These are phyloP conservation scores for Calonectria multiphialidica DNA, from an alignment of 2,329 filamentous ascomycete genomes.

Conservation along the genomic window DNA sequence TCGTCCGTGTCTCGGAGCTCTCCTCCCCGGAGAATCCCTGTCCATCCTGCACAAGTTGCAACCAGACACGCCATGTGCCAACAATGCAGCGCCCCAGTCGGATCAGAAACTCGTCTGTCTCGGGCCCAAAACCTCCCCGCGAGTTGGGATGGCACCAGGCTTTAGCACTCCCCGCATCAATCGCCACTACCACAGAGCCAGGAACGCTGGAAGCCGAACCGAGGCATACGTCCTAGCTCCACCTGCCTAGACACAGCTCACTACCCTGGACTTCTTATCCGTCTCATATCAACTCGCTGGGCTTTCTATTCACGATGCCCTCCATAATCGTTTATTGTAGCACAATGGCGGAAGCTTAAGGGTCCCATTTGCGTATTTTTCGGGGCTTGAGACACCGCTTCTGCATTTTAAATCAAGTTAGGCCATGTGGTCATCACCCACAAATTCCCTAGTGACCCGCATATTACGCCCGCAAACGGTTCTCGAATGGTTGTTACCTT, in stretches of 20 bases:
- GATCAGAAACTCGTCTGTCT: background rate
- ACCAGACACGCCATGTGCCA: conserved; percentile 16
- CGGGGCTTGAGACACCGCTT: background rate
- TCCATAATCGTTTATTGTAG: background rate
- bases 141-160: background rate
- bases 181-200: background rate
- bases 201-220: background rate
- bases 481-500: conserved; percentile 5
- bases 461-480: conserved; percentile 14
- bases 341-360: background rate
- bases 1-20: conserved; percentile 23
- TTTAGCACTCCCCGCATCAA: background rate
- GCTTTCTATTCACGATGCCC: background rate
- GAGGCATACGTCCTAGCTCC: background rate
- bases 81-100: background rate
- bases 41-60: background rate
- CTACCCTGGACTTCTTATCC: background rate
- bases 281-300: background rate
- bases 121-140: background rate
- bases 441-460: conserved; percentile 11
- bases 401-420: background rate
- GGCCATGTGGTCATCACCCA: background rate
- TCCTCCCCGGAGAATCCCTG: conserved; percentile 11
- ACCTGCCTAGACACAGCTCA: background rate
- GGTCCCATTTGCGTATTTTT: background rate